Conservation (phyloP, 2,329 filamentous ascomycete species). For the Fonsecaea monophora region DNA sequence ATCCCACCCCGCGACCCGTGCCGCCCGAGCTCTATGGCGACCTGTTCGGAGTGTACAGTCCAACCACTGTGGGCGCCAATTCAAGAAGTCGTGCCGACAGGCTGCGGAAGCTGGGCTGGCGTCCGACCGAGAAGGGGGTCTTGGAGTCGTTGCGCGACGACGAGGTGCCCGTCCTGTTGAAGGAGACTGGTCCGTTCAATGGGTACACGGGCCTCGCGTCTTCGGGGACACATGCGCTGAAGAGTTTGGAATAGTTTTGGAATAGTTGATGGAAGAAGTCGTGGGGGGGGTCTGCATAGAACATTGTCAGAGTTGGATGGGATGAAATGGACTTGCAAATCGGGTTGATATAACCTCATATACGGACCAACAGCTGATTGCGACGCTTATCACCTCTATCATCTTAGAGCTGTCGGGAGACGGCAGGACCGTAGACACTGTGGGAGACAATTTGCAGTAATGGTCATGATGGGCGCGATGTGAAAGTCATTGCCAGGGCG, state of each 20-base stretch:
- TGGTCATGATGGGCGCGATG: no score
- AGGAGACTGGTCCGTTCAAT: constrained; percentile 9
- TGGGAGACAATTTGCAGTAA: not conserved
- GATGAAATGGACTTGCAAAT: no score
- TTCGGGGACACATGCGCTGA: constrained; percentile 22
- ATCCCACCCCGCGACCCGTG: constrained; percentile 48
- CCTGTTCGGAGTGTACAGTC: constrained; percentile 49
- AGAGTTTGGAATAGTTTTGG: constrained; percentile 17
- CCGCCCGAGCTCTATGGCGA: constrained; percentile 50
- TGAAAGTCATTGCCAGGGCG: not conserved
- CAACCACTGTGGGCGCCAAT: constrained; percentile 51
- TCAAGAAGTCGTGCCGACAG: constrained; percentile 53
- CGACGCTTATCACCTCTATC: no score
- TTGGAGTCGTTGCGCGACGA: constrained; percentile 51
- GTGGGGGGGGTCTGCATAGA: not conserved
- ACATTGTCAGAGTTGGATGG: no score
- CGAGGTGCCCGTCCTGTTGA: constrained; percentile 42
- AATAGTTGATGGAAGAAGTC: not conserved
- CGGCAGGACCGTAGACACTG: no score
- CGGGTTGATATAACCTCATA: no score
- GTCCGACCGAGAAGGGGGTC: constrained; percentile 53
- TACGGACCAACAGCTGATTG: no score
- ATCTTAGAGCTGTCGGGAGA: no score
- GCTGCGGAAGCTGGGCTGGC: constrained; percentile 55
- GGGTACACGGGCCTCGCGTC: constrained; percentile 23